Evolutionary conservation across 345 rosid species (phyloP).

Genomic region (Kandelia obovata): DNA sequence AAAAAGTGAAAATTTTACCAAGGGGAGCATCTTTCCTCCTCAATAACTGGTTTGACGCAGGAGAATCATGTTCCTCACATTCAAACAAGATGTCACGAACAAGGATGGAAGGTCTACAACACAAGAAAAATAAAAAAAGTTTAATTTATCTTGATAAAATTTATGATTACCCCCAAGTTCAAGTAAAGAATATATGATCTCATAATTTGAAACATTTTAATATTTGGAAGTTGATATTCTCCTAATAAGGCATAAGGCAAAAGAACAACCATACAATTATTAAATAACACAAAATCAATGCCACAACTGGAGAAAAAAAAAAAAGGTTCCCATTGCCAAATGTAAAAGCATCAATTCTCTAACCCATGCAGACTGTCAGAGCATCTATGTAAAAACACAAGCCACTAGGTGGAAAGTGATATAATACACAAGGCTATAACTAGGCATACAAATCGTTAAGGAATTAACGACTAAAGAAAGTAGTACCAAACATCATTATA

Average conservation of each 20-base stretch:
- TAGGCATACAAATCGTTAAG: too few species aligned
- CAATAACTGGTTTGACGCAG: constrained; percentile 38
- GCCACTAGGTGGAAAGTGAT: neutral
- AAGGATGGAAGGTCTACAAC: constrained; percentile 65
- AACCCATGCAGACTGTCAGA: neutral
- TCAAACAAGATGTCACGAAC: constrained; percentile 61
- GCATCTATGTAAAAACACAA: neutral
- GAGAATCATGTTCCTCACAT: constrained; percentile 43
- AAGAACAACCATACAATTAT: too few species aligned
- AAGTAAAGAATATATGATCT: neutral
- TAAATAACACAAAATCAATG: neutral
- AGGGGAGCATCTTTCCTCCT: constrained; percentile 45
- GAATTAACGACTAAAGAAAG: too few species aligned
- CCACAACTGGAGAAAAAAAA: neutral
- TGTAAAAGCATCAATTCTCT: neutral
- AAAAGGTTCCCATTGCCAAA: neutral
- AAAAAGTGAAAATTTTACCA: constrained; percentile 28
- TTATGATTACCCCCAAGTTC: neutral
- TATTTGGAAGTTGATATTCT: neutral
- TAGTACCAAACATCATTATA: too few species aligned
- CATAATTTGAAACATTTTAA: neutral
- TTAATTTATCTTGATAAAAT: neutral
- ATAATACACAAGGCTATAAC: neutral
- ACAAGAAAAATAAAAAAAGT: constrained; percentile 16
- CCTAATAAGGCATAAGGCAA: neutral